Percentiles rank a stretch among this genome's conserved stretches.
Conservation (phyloP, 2,329 filamentous ascomycete genomes). For the Diplodia corticola region DNA sequence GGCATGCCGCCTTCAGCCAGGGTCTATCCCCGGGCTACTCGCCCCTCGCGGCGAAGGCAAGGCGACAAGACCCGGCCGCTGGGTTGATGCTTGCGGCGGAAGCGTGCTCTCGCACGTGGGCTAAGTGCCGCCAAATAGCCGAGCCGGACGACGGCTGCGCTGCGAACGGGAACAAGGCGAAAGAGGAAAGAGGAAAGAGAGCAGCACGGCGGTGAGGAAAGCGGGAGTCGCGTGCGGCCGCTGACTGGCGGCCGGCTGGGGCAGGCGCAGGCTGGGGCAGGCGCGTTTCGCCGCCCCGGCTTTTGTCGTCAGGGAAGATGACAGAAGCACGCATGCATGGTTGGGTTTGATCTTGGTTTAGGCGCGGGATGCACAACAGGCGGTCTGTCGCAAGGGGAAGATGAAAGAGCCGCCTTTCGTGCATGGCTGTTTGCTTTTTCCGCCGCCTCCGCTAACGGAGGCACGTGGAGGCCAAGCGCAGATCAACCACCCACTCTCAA, state of each 20-base stretch:
- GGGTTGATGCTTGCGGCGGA: constrained; percentile 8
- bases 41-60: not conserved
- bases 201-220: too few relatives aligned
- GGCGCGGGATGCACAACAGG: not conserved
- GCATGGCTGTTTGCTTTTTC: not conserved
- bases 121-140: not conserved
- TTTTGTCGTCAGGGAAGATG: not conserved
- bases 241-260: not conserved
- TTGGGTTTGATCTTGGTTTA: not conserved
- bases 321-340: not conserved
- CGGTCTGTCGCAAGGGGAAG: not conserved
- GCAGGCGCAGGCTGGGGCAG: not conserved
- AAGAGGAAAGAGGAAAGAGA: too few relatives aligned
- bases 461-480: not conserved
- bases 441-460: not conserved
- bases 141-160: not conserved
- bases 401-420: not conserved
- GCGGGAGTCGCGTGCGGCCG: not conserved
- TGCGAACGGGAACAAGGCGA: too few relatives aligned
- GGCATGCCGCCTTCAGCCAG: not conserved
- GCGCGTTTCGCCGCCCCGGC: too few relatives aligned
- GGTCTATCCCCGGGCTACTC: not conserved
- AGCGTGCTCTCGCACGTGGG: not conserved
- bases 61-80: not conserved
- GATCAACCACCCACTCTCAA: not conserved